Evolutionary conservation across 495 filamentous ascomycete species (phyloP), one percentile per base, ranked within the genome.

Genomic region (Usnea hakonensis): DNA sequence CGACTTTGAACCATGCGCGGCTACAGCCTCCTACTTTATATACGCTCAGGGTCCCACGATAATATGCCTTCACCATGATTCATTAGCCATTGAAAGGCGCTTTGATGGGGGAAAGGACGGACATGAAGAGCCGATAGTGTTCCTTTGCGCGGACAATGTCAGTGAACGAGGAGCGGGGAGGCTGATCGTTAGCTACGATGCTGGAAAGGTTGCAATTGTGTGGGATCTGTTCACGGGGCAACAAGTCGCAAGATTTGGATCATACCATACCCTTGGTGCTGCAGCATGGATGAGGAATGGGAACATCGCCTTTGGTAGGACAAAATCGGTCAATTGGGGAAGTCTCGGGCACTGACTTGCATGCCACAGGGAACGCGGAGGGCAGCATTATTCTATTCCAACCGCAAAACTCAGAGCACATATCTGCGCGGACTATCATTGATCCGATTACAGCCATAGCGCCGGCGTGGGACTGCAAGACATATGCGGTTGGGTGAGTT

Each of bases 281-380:
- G 94, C 94, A 53, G 80, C 89, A 21, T 98, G 93, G 91, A 96
- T 98, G 94, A 83, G 87, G 54, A 96, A 97, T 77, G 94, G 95
- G 43, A 95, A 97, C 80, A 85, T 98, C 61, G 93, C 90, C 57
- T 97, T 97, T 78, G 94, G 93, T 96, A 79, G 71, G 81, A 69
- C 44, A 36, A 33, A 23, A 35, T 26, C 36, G 13, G 37, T 41
- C 59, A 37, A 32, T 23, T 35, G 54, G 43, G 59, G 58, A 50
- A n/a, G 55, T 19, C 21, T 58, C 58, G 59, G 57, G 65, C 50
- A 32, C 66, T 75, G 58, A 73, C 62, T 59, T 68, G 58, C 37
- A 60, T 66, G 56, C 38, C 48, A 14, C 68, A 96, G 91, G 91
- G 36, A 95, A 95, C 69, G 76, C 83, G 19, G 89, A 95, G 73